A percentile compares a stretch with the other conserved stretches of the same genome.
Conservation (phyloP, 75 land plant species). For the Gnetum montanum region DNA sequence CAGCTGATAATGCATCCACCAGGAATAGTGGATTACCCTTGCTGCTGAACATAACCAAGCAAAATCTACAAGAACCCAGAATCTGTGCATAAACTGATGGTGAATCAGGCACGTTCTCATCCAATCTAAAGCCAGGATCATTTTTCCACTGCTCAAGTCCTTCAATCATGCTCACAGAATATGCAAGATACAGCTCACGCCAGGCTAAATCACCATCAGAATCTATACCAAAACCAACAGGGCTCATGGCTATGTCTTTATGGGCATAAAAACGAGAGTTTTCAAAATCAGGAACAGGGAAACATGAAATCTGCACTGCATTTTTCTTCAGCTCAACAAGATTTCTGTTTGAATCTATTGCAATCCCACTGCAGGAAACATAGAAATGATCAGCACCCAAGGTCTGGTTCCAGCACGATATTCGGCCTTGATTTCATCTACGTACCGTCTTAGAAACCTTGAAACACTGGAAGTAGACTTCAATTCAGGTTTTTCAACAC, state of each 20-base stretch:
- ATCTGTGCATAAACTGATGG: constrained; percentile 5
- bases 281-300: constrained; percentile 7
- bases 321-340: constrained; percentile 68
- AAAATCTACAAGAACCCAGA: constrained; percentile 35
- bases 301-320: constrained; percentile 44
- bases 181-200: background rate
- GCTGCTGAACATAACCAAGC: constrained; percentile 29
- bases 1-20: constrained; percentile 34
- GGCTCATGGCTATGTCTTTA: constrained; percentile 55
- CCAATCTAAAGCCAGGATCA: constrained; percentile 16
- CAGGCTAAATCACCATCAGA: too few relatives aligned
- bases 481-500: constrained; percentile 7
- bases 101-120: constrained; percentile 7
- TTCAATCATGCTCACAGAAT: background rate
- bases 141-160: constrained; percentile 4
- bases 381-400: constrained; percentile 74
- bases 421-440: constrained; percentile 20
- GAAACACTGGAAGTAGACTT: constrained; percentile 11
- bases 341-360: constrained; percentile 31
- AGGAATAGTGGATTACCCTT: constrained; percentile 19
- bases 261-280: constrained; percentile 36
- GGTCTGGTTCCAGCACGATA: constrained; percentile 64
- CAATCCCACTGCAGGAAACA: constrained; percentile 30
- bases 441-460: constrained; percentile 16
- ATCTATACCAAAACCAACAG: too few relatives aligned